phyloP scores from a whole-genome alignment of 352 stramenopile species.

The Paralagenidium karlingii region DNA sequence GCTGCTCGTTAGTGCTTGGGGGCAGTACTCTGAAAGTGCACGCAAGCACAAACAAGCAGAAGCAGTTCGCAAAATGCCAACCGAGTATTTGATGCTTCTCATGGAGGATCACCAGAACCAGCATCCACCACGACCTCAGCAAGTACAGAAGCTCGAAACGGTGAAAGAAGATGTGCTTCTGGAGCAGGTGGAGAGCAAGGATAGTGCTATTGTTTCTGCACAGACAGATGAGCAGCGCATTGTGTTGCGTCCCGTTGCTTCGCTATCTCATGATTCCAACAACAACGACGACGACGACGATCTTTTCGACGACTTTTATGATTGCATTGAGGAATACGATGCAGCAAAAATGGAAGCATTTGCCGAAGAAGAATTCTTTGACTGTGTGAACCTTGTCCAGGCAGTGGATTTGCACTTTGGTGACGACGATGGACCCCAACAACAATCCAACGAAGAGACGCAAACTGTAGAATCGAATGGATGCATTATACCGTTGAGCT shows the following conservation, averaged over 20 bases:
- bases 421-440: background rate
- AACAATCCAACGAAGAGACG: background rate
- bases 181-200: too few species aligned
- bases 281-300: slow-evolving; percentile 22
- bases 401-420: slow-evolving; percentile 34
- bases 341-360: slow-evolving; percentile 38
- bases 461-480: too few species aligned
- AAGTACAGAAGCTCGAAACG: slow-evolving; percentile 9
- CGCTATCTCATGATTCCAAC: too few species aligned
- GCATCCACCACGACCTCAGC: slow-evolving; percentile 9
- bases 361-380: slow-evolving; percentile 78
- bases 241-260: too few species aligned
- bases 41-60: slow-evolving; percentile 50
- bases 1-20: slow-evolving; percentile 69
- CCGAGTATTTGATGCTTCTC: slow-evolving; percentile 50
- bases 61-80: slow-evolving; percentile 58
- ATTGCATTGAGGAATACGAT: slow-evolving; percentile 51
- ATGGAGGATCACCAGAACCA: slow-evolving; percentile 48
- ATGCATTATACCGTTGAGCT: too few species aligned
- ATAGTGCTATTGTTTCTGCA: too few species aligned
- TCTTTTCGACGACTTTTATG: slow-evolving; percentile 77
- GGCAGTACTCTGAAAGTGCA: slow-evolving; percentile 59
- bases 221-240: too few species aligned
- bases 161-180: too few species aligned
- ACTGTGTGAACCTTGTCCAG: slow-evolving; percentile 59